Evolutionary conservation across 108 stramenopile genomes (phyloP).

Genomic region (Stephanodiscus triporus): DNA sequence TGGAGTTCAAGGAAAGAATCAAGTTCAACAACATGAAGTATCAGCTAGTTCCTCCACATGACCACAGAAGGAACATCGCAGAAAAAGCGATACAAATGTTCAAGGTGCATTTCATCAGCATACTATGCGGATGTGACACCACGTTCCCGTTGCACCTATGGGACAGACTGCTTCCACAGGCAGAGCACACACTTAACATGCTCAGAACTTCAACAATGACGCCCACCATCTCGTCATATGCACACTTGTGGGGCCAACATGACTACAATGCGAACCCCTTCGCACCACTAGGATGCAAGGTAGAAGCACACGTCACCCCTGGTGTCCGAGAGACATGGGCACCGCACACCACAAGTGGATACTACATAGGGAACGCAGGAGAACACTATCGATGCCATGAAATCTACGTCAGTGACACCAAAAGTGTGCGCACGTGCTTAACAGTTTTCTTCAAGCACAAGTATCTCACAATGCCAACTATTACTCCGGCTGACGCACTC

Average conservation of each 20-base stretch:
- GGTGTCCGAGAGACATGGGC: slow-evolving; percentile 1
- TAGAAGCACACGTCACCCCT: slow-evolving; percentile 1
- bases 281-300: slow-evolving; percentile 23
- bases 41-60: not conserved
- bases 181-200: slow-evolving; percentile 10
- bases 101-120: slow-evolving; percentile 8
- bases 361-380: not conserved
- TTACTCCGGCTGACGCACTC: too few species aligned
- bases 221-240: slow-evolving; percentile 8
- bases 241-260: slow-evolving; percentile 13
- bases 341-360: slow-evolving; percentile 2
- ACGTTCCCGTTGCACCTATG: slow-evolving; percentile 30
- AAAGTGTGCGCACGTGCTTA: too few species aligned
- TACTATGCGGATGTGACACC: not conserved
- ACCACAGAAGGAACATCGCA: not conserved
- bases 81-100: not conserved
- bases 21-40: not conserved
- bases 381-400: slow-evolving; percentile 13
- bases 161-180: slow-evolving; percentile 15
- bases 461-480: too few species aligned
- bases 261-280: slow-evolving; percentile 19
- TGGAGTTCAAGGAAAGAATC: not conserved
- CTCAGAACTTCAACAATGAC: not conserved
- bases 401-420: too few species aligned
- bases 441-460: too few species aligned